Conservation (phyloP, 257 asterid genomes). For the Leonotis leonurus region DNA sequence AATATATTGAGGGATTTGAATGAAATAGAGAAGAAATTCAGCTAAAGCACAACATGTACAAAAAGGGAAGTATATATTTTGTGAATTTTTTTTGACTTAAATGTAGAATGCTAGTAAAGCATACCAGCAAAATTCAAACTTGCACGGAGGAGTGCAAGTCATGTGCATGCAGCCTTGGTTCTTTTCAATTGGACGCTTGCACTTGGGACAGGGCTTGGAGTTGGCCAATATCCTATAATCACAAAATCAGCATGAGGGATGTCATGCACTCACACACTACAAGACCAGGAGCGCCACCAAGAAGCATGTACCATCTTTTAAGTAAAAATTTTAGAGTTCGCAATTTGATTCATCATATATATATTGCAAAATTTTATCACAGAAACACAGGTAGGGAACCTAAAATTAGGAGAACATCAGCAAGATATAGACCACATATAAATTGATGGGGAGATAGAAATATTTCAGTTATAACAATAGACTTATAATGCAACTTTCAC, state of each 20-base stretch:
- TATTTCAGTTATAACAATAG: too few relatives aligned
- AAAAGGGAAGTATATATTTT: background rate
- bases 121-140: constrained; percentile 34
- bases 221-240: constrained; percentile 26
- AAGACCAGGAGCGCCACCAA: background rate
- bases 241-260: constrained; percentile 15
- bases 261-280: constrained; percentile 1
- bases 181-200: constrained; percentile 27
- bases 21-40: background rate
- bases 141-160: constrained; percentile 27
- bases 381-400: background rate
- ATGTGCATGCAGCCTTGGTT: constrained; percentile 29
- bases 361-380: background rate
- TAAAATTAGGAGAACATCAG: constrained; percentile 7
- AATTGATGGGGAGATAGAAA: background rate
- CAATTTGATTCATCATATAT: background rate
- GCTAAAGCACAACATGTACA: background rate
- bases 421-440: background rate
- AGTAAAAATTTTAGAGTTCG: background rate
- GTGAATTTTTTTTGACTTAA: background rate
- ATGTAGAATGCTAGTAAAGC: constrained; percentile 8
- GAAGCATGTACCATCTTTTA: background rate
- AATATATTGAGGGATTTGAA: too few relatives aligned
- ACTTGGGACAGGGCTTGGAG: constrained; percentile 38
- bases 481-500: background rate